Evolutionary conservation across 208 protist genomes (phyloP).

Genomic region (Leishmania braziliensis): DNA sequence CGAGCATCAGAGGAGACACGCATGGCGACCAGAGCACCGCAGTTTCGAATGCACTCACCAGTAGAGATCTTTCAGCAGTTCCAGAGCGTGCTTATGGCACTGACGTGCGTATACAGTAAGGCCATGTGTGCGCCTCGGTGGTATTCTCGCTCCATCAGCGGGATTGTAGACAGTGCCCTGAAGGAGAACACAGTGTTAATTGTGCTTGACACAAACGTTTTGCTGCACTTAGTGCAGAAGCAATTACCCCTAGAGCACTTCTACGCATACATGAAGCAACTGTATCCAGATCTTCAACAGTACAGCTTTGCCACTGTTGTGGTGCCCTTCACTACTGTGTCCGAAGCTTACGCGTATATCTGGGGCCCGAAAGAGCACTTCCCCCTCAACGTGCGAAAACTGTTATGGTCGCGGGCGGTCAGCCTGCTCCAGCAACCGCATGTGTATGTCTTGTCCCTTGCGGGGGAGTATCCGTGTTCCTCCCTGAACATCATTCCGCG

Average conservation of each 20-base stretch:
- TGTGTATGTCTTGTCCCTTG: constrained; percentile 59
- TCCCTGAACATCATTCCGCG: constrained; percentile 54
- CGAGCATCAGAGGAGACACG: constrained; percentile 5
- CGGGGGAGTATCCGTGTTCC: constrained; percentile 61
- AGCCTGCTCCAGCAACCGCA: constrained; percentile 49
- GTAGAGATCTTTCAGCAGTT: constrained; percentile 60
- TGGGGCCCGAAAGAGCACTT: constrained; percentile 53
- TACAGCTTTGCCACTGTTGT: constrained; percentile 44
- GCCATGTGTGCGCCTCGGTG: constrained; percentile 44
- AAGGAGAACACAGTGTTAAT: constrained; percentile 40
- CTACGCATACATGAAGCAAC: constrained; percentile 51
- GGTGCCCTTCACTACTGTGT: constrained; percentile 80
- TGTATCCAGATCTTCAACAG: constrained; percentile 44
- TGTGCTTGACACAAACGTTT: constrained; percentile 87
- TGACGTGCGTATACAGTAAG: constrained; percentile 57
- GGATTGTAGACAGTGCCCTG: constrained; percentile 43
- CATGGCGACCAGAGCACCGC: constrained; percentile 4
- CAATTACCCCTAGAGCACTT: constrained; percentile 78
- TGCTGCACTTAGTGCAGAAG: constrained; percentile 77
- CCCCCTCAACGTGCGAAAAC: constrained; percentile 37
- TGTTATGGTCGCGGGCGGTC: constrained; percentile 77
- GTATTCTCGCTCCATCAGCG: constrained; percentile 50
- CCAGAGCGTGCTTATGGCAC: constrained; percentile 36
- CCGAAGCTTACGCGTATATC: constrained; percentile 65
- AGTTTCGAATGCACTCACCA: constrained; percentile 59